Evolutionary conservation across 768 basidiomycete species (phyloP).

Genomic region (Boletus pseudo-olivaceus): DNA sequence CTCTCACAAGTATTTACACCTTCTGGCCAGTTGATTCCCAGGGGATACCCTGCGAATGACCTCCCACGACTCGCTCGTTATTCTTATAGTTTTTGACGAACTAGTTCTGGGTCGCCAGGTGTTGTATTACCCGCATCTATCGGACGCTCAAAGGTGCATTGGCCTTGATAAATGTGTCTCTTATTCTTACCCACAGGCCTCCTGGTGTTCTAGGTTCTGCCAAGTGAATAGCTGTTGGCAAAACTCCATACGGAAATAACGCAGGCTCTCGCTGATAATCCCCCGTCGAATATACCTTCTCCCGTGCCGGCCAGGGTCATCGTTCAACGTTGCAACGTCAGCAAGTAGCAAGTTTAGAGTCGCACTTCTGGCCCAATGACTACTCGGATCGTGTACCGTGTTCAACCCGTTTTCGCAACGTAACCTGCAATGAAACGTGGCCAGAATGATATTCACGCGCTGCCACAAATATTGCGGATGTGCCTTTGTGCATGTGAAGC

Average conservation of each 20-base stretch:
- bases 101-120: background rate
- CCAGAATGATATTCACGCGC: constrained; percentile 7
- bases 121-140: background rate
- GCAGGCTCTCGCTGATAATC: background rate
- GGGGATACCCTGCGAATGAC: background rate
- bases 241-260: background rate
- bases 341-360: background rate
- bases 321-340: too few species aligned
- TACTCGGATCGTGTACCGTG: background rate
- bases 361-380: background rate
- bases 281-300: background rate
- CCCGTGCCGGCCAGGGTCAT: background rate
- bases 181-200: background rate
- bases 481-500: constrained; percentile 5
- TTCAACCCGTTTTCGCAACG: background rate
- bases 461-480: constrained; percentile 2
- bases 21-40: background rate
- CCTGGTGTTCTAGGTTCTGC: background rate
- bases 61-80: background rate
- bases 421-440: background rate
- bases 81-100: background rate
- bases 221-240: background rate
- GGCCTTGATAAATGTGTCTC: background rate
- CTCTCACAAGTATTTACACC: background rate
- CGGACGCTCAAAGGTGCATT: background rate